These are phyloP conservation scores for Colletotrichum brevisporum DNA, from an alignment of 2,329 filamentous ascomycete species.

Conservation along the genomic window DNA sequence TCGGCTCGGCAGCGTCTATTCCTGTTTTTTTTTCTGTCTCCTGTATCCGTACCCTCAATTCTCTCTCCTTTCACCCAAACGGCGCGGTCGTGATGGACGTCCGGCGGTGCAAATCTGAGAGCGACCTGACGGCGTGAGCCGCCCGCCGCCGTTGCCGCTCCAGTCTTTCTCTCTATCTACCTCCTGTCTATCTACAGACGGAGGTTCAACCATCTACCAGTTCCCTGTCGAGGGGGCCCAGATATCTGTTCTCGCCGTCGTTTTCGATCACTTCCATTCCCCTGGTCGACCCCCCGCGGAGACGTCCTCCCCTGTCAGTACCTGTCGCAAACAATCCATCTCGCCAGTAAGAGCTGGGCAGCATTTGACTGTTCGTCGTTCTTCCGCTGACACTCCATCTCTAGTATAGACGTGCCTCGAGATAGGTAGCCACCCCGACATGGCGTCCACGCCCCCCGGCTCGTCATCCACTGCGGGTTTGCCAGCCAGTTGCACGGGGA, in stretches of 20 bases:
- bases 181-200: no score
- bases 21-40: conserved; percentile 4
- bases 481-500: conserved; percentile 20
- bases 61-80: no score
- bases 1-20: conserved; percentile 10
- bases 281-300: not conserved
- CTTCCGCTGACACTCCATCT: not conserved
- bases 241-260: no score
- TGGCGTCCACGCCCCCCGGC: conserved; percentile 10
- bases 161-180: not conserved
- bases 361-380: not conserved
- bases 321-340: conserved; percentile 21
- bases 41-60: no score
- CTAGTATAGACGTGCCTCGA: not conserved
- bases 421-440: not conserved
- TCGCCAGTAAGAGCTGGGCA: conserved; percentile 23
- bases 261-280: not conserved
- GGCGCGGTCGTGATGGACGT: no score
- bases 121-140: not conserved
- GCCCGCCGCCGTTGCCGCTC: conserved; percentile 12
- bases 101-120: not conserved
- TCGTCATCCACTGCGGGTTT: conserved; percentile 13
- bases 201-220: no score
- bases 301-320: conserved; percentile 16
- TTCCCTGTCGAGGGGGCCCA: no score